A percentile compares a stretch with the other conserved stretches of the same genome.
phyloP scores from a whole-genome alignment of 768 basidiomycete species.

The Porpolomopsis calyptriformis region DNA sequence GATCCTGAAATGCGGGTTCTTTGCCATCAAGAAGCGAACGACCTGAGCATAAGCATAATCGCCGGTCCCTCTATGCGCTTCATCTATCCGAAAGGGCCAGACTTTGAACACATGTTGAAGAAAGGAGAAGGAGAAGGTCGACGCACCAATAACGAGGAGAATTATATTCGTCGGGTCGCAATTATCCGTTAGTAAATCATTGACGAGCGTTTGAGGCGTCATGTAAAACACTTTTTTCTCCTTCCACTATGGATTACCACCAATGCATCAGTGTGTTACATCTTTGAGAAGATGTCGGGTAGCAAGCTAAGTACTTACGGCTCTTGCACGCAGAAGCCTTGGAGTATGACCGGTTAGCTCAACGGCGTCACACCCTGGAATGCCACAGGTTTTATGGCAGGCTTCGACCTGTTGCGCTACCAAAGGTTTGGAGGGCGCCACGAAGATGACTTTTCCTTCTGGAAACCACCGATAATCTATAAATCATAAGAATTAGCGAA shows the following conservation, averaged over 20 bases:
- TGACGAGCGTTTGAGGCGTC: slow-evolving; percentile 90
- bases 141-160: slow-evolving; percentile 75
- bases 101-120: not conserved
- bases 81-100: slow-evolving; percentile 42
- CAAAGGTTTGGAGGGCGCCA: slow-evolving; percentile 92
- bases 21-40: slow-evolving; percentile 82
- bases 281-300: not conserved
- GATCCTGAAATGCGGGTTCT: slow-evolving; percentile 87
- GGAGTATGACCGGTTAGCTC: slow-evolving; percentile 78
- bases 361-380: slow-evolving; percentile 73
- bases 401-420: slow-evolving; percentile 93
- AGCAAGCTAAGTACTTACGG: slow-evolving; percentile 33
- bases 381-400: slow-evolving; percentile 88
- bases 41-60: slow-evolving; percentile 88
- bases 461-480: slow-evolving; percentile 90
- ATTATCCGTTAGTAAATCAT: slow-evolving; percentile 64
- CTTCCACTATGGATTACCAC: slow-evolving; percentile 44
- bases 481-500: slow-evolving; percentile 5
- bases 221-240: slow-evolving; percentile 86
- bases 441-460: slow-evolving; percentile 83
- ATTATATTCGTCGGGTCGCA: slow-evolving; percentile 76
- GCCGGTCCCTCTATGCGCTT: slow-evolving; percentile 90
- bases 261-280: not conserved
- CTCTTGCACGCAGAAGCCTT: slow-evolving; percentile 40
- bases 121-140: not conserved